A percentile compares a stretch with the other conserved stretches of the same genome.
Evolutionary conservation across 495 filamentous ascomycete species (phyloP).

Genomic region (Arthonia radiata): DNA sequence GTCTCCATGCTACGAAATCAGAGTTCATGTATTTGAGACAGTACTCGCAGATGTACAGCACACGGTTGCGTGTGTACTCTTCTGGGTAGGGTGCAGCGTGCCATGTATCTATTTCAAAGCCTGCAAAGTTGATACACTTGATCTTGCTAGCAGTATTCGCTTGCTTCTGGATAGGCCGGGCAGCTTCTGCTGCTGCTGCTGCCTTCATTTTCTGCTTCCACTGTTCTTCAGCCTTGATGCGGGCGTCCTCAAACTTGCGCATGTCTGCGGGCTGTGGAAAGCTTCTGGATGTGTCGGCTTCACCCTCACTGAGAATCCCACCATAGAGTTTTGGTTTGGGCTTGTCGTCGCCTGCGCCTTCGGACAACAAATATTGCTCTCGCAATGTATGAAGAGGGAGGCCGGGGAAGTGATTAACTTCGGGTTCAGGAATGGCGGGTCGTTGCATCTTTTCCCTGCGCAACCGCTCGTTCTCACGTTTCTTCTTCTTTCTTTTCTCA

Average conservation of each 20-base stretch:
- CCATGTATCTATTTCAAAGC: slow-evolving; percentile 96
- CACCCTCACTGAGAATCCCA: slow-evolving; percentile 66
- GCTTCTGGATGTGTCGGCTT: slow-evolving; percentile 77
- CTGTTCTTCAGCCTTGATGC: slow-evolving; percentile 70
- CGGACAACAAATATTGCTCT: too few species aligned
- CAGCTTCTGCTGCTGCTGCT: slow-evolving; percentile 16
- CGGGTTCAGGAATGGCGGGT: too few species aligned
- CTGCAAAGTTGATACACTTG: slow-evolving; percentile 94
- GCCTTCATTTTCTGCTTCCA: slow-evolving; percentile 42
- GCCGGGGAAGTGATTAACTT: too few species aligned
- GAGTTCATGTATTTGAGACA: slow-evolving; percentile 99
- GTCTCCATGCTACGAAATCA: slow-evolving; percentile 88
- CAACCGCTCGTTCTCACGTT: too few species aligned
- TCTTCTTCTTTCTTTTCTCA: too few species aligned
- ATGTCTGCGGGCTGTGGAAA: slow-evolving; percentile 58
- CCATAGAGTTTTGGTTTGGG: slow-evolving; percentile 84
- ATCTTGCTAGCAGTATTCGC: slow-evolving; percentile 83
- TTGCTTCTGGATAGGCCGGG: slow-evolving; percentile 34
- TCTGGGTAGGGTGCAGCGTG: slow-evolving; percentile 98
- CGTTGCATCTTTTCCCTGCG: too few species aligned
- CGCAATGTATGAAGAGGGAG: too few species aligned
- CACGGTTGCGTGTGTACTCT: slow-evolving; percentile 85
- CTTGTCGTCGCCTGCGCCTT: too few species aligned
- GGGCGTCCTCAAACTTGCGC: slow-evolving; percentile 63
- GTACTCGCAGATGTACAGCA: slow-evolving; percentile 96